phyloP scores from a whole-genome alignment of 371 early-diverging fungal species.

The Mucor circinelloides region DNA sequence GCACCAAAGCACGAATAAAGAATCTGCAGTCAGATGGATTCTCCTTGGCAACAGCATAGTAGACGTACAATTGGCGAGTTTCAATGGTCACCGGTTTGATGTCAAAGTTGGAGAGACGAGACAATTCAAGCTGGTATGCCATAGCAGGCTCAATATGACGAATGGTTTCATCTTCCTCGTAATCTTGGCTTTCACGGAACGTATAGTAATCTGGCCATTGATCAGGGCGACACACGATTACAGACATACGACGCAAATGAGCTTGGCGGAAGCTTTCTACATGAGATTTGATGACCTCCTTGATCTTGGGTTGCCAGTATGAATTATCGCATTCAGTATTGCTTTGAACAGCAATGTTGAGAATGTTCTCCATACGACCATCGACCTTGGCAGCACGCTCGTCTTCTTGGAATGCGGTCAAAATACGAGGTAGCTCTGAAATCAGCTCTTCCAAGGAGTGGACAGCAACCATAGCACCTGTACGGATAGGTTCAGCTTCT shows the following conservation, averaged over 20 bases:
- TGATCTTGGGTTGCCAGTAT: constrained; percentile 61
- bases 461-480: constrained; percentile 70
- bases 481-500: constrained; percentile 67
- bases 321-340: constrained; percentile 61
- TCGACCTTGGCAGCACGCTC: constrained; percentile 18
- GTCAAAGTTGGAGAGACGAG: constrained; percentile 91
- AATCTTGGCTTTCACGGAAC: constrained; percentile 89
- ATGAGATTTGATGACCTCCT: constrained; percentile 56
- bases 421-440: constrained; percentile 52
- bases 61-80: constrained; percentile 93
- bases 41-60: constrained; percentile 93
- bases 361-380: constrained; percentile 69
- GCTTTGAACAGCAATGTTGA: constrained; percentile 71
- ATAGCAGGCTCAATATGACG: constrained; percentile 98
- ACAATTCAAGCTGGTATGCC: constrained; percentile 95
- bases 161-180: constrained; percentile 89
- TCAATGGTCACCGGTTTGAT: constrained; percentile 93
- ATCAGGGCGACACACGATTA: constrained; percentile 81
- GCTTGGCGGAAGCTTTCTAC: constrained; percentile 68
- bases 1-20: constrained; percentile 95
- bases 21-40: constrained; percentile 93
- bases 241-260: constrained; percentile 89
- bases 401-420: constrained; percentile 56
- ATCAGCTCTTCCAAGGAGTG: constrained; percentile 57
- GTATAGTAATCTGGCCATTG: constrained; percentile 94